phyloP scores from a whole-genome alignment of 306 rosid species.

The Dryas octopetala region DNA sequence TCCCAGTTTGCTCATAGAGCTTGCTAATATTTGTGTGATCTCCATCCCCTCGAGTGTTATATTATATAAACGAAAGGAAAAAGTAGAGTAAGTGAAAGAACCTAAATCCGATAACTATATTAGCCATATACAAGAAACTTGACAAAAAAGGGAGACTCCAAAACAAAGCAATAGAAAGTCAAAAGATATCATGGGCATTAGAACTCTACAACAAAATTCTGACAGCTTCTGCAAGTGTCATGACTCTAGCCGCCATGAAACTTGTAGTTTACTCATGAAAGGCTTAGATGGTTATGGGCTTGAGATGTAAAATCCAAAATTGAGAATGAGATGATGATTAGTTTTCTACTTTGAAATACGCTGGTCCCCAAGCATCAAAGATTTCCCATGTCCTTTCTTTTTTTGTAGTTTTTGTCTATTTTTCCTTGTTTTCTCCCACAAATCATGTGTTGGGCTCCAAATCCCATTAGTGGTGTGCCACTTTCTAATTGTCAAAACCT shows the following conservation, averaged over 20 bases:
- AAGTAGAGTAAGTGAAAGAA: neutral
- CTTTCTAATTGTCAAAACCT: neutral
- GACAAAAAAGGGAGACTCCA: neutral
- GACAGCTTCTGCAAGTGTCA: neutral
- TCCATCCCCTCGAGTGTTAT: neutral
- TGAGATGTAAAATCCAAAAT: too few relatives aligned
- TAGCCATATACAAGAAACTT: neutral
- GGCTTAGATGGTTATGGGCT: too few relatives aligned
- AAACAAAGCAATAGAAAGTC: neutral
- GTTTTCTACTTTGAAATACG: too few relatives aligned
- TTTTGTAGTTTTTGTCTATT: too few relatives aligned
- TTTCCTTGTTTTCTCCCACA: too few relatives aligned
- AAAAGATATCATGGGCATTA: neutral
- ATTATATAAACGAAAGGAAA: neutral
- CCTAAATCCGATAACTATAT: neutral
- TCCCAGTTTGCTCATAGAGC: constrained; percentile 10
- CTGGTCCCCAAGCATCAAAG: too few relatives aligned
- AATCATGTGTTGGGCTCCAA: neutral
- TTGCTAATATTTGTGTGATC: neutral
- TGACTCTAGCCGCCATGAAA: neutral
- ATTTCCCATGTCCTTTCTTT: too few relatives aligned
- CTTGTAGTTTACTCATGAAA: neutral
- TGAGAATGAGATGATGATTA: too few relatives aligned
- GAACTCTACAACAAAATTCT: neutral
- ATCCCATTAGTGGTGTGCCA: neutral